Evolutionary conservation across 2,329 filamentous ascomycete species (phyloP), one percentile per base, ranked within the genome.

Genomic region (Fusarium sp.): DNA sequence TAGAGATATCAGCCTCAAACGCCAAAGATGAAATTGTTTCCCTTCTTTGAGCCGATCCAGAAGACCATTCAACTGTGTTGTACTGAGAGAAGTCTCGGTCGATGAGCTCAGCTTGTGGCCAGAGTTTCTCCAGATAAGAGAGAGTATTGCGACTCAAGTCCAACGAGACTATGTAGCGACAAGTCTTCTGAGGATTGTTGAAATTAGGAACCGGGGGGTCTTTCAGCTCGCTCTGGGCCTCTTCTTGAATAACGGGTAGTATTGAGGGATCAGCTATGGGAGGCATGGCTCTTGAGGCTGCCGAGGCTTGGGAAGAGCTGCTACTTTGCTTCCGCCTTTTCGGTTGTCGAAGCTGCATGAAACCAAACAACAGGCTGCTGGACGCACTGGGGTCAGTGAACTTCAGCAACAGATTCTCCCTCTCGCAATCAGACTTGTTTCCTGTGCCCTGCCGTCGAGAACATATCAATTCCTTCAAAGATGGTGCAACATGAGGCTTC

Each of bases 1-100:
- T 75, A 2, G 92, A 88, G 7, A 97, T 81, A 75, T 97, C 95
- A 6, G 93, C 91, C 79, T 94, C 92, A 11, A 84, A 82, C 2
- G 82, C 81, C 3, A 87, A 79, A 0, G 82, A 71, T 1, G 84
- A 85, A 8, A 75, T 66, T 6, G 82, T 18, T 45, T 72, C 65
- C n/a, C 31, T 72, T 68, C 30, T 80, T 75, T 53, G 80, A 77
- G 58, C 51, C 8, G 70, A 74, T 6, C 68, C 58, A 71, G 79
- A 31, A 59, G 80, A 61, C 83, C 83, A 83, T 15, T 68, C 41
- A 38, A 79, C 61, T 11, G 77, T 79, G 48, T 83, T 81, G 71
- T 83, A 80, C 11, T 78, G 77, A 9, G 80, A 80, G 65, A 89
- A 91, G 71, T 92, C 89, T 54, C 91, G 85, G 70, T 93, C 91